These are phyloP conservation scores for Cladosporium sp. DNA, from an alignment of 2,329 filamentous ascomycete species.

Conservation along the genomic window DNA sequence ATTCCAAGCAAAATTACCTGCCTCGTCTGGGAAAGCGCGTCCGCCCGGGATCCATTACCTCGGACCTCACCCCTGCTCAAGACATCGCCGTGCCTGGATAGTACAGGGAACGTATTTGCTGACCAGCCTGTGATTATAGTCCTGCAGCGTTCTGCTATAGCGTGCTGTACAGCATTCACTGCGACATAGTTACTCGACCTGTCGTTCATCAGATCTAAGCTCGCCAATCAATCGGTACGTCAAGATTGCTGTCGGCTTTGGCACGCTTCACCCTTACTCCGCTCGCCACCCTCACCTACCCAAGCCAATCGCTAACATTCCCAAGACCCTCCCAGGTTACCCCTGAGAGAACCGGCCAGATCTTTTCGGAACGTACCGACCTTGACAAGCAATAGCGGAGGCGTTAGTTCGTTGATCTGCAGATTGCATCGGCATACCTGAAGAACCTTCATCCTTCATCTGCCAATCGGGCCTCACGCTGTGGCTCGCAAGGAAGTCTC, in stretches of 20 bases:
- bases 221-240: conserved; percentile 15
- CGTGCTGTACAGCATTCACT: conserved; percentile 20
- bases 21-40: conserved; percentile 29
- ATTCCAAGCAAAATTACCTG: conserved; percentile 28
- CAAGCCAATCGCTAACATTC: conserved; percentile 45
- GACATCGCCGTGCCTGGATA: not conserved
- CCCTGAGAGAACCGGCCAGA: conserved; percentile 37
- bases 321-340: conserved; percentile 44
- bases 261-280: conserved; percentile 38
- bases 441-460: conserved; percentile 39
- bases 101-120: conserved; percentile 8
- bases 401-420: conserved; percentile 58
- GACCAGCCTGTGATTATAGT: conserved; percentile 20
- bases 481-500: conserved; percentile 45
- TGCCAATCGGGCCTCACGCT: conserved; percentile 44
- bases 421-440: conserved; percentile 37
- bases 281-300: conserved; percentile 31
- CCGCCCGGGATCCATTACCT: conserved; percentile 9
- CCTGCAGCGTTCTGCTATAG: conserved; percentile 28
- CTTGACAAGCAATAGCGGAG: conserved; percentile 45
- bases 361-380: conserved; percentile 30
- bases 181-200: conserved; percentile 12
- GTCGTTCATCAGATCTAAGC: conserved; percentile 2
- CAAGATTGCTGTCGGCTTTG: conserved; percentile 16
- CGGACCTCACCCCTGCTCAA: conserved; percentile 2